Percentiles rank a stretch among this genome's conserved stretches.
These are phyloP conservation scores for Eutrema heterophyllum DNA, from an alignment of 345 rosid species.

Conservation along the genomic window DNA sequence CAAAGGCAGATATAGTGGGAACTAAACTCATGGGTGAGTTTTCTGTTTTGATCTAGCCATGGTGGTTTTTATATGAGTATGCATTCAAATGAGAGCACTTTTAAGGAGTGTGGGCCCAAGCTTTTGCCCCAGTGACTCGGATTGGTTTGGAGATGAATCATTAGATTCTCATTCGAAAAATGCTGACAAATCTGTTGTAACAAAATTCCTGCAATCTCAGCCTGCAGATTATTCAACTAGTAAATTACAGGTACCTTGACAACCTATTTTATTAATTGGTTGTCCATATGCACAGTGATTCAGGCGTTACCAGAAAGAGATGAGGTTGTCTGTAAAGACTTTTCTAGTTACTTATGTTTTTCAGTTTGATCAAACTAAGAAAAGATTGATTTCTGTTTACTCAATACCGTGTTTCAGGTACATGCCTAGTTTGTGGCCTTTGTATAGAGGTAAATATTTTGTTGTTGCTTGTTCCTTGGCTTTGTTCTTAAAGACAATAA, in stretches of 20 bases:
- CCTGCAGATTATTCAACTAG: slow-evolving; percentile 77
- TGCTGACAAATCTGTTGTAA: slow-evolving; percentile 74
- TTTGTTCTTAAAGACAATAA: background rate
- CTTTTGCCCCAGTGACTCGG: slow-evolving; percentile 66
- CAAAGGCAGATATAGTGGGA: too few species aligned
- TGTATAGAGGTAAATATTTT: slow-evolving; percentile 75
- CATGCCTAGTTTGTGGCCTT: slow-evolving; percentile 88
- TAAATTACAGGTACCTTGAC: slow-evolving; percentile 68
- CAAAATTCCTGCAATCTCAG: slow-evolving; percentile 77
- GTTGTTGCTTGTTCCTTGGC: background rate
- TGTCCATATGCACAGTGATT: slow-evolving; percentile 85
- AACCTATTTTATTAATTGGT: slow-evolving; percentile 83
- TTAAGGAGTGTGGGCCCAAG: slow-evolving; percentile 67
- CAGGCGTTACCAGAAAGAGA: slow-evolving; percentile 88
- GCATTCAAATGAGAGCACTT: slow-evolving; percentile 79
- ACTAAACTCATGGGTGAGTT: too few species aligned
- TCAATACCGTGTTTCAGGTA: too few species aligned
- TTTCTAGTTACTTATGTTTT: slow-evolving; percentile 5
- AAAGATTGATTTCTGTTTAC: slow-evolving; percentile 3
- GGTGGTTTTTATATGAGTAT: too few species aligned
- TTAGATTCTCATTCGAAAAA: slow-evolving; percentile 52
- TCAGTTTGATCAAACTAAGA: slow-evolving; percentile 19
- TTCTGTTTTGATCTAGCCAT: too few species aligned
- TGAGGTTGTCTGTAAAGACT: slow-evolving; percentile 52
- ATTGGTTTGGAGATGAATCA: slow-evolving; percentile 71